Conservation (phyloP, 1,139 yeast genomes). For the Debaryomycetaceae sp. region DNA sequence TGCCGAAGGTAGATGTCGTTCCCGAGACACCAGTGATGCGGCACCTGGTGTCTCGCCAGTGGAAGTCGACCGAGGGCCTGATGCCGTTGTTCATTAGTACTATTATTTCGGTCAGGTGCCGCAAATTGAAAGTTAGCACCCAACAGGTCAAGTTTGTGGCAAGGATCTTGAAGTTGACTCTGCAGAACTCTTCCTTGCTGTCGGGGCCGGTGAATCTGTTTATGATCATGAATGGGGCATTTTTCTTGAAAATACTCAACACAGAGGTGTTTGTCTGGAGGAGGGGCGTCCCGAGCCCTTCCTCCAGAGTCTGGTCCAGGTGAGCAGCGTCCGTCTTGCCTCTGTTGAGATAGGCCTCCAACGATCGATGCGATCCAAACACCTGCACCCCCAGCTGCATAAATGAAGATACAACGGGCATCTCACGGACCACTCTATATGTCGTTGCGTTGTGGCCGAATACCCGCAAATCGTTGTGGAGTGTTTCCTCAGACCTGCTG, state of each 20-base stretch:
- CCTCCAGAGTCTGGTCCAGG: neutral
- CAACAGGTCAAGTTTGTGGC: slow-evolving; percentile 35
- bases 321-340: slow-evolving; percentile 2
- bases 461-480: slow-evolving; percentile 18
- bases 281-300: slow-evolving; percentile 15
- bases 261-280: slow-evolving; percentile 26
- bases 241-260: slow-evolving; percentile 29
- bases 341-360: slow-evolving; percentile 12
- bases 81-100: slow-evolving; percentile 32
- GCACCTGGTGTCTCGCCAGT: slow-evolving; percentile 25
- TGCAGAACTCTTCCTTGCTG: slow-evolving; percentile 23
- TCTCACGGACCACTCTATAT: slow-evolving; percentile 19
- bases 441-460: slow-evolving; percentile 20
- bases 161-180: slow-evolving; percentile 30
- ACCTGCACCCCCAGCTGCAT: slow-evolving; percentile 29
- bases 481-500: slow-evolving; percentile 27
- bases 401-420: slow-evolving; percentile 28
- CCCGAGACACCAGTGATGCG: slow-evolving; percentile 37
- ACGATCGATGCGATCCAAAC: slow-evolving; percentile 17
- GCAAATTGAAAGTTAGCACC: slow-evolving; percentile 22
- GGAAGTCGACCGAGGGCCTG: slow-evolving; percentile 34
- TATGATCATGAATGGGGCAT: slow-evolving; percentile 33
- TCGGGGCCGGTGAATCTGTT: slow-evolving; percentile 11
- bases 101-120: slow-evolving; percentile 12
- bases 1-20: slow-evolving; percentile 38